These are phyloP conservation scores for Neurospora sublineolata DNA, from an alignment of 495 filamentous ascomycete genomes.

Conservation along the genomic window DNA sequence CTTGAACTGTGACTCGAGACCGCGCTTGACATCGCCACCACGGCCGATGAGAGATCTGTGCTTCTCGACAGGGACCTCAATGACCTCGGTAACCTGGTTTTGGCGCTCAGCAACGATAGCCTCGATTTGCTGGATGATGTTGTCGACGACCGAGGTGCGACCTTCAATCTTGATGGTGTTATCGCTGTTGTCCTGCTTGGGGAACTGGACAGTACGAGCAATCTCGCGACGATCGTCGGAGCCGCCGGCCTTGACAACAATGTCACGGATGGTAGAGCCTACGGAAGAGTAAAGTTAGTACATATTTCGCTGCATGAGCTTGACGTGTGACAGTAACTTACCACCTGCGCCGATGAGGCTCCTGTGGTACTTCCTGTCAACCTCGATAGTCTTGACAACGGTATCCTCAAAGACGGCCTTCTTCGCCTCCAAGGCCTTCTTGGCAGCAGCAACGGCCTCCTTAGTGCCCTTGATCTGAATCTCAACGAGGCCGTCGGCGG, in stretches of 20 bases:
- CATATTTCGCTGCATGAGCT: neutral
- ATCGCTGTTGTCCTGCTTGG: slow-evolving; percentile 65
- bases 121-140: slow-evolving; percentile 72
- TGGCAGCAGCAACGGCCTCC: slow-evolving; percentile 76
- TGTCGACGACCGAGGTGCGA: slow-evolving; percentile 68
- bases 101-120: slow-evolving; percentile 67
- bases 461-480: slow-evolving; percentile 87
- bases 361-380: slow-evolving; percentile 83
- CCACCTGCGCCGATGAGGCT: slow-evolving; percentile 80
- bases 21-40: slow-evolving; percentile 72
- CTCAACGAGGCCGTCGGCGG: slow-evolving; percentile 55
- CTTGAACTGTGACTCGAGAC: slow-evolving; percentile 80
- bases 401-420: slow-evolving; percentile 76
- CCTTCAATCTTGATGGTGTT: slow-evolving; percentile 81
- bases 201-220: slow-evolving; percentile 83
- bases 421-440: slow-evolving; percentile 77
- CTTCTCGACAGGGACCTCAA: slow-evolving; percentile 78
- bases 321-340: slow-evolving; percentile 32
- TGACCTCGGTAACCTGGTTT: slow-evolving; percentile 58
- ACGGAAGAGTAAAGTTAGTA: slow-evolving; percentile 22
- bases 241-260: slow-evolving; percentile 79
- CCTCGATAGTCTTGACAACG: slow-evolving; percentile 66
- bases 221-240: slow-evolving; percentile 70
- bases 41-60: slow-evolving; percentile 86
- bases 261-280: slow-evolving; percentile 79